phyloP scores from a whole-genome alignment of 768 basidiomycete species.

The Cystobasidium tubakii region DNA sequence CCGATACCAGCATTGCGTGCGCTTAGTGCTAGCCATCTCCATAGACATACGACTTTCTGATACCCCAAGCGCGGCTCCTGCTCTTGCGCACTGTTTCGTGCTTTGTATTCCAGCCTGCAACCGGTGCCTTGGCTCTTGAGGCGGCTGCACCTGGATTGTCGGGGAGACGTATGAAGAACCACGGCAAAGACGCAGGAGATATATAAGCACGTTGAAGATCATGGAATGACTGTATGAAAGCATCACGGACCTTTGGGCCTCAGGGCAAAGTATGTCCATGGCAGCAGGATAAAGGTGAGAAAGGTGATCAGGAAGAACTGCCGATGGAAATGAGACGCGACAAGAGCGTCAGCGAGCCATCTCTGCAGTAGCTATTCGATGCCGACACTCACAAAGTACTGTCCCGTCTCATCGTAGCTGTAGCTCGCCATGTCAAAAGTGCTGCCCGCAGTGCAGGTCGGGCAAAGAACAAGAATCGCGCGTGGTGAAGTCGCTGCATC shows the following conservation, averaged over 20 bases:
- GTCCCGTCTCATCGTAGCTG: slow-evolving; percentile 37
- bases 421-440: slow-evolving; percentile 9
- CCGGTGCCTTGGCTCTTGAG: slow-evolving; percentile 31
- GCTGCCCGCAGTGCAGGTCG: neutral
- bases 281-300: slow-evolving; percentile 34
- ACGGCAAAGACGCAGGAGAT: no score
- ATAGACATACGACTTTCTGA: slow-evolving; percentile 19
- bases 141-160: slow-evolving; percentile 7
- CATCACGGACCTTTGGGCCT: slow-evolving; percentile 3
- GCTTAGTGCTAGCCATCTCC: no score
- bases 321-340: neutral
- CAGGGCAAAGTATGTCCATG: slow-evolving; percentile 26
- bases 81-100: slow-evolving; percentile 19
- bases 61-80: slow-evolving; percentile 2
- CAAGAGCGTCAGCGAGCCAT: neutral
- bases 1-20: neutral
- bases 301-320: slow-evolving; percentile 38
- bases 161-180: no score
- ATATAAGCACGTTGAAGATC: neutral
- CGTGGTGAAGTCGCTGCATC: neutral
- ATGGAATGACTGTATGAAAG: neutral
- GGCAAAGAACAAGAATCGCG: neutral
- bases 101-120: slow-evolving; percentile 26
- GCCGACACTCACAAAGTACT: slow-evolving; percentile 29
- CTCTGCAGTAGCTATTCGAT: neutral